Conservation (phyloP, 2,329 filamentous ascomycete genomes). For the Alternaria arborescens region DNA sequence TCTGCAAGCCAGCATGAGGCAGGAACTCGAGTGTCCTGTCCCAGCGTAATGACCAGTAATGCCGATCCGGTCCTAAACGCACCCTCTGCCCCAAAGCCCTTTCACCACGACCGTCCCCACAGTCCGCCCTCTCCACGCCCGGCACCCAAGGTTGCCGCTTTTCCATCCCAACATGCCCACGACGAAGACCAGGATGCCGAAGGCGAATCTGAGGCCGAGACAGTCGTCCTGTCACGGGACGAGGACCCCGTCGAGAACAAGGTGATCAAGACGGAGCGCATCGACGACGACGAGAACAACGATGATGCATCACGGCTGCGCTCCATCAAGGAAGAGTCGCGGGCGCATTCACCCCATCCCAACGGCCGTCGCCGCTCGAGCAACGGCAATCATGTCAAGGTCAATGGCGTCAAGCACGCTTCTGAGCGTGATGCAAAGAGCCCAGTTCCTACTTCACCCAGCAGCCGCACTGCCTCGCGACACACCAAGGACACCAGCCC, state of each 20-base stretch:
- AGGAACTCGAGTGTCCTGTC: conserved; percentile 50
- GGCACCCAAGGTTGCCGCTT: conserved; percentile 19
- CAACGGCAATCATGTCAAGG: conserved; percentile 33
- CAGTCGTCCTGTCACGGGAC: conserved; percentile 55
- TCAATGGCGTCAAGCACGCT: conserved; percentile 42
- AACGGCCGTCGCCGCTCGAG: conserved; percentile 39
- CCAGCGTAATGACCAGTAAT: conserved; percentile 53
- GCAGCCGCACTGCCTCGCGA: conserved; percentile 45
- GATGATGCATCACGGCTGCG: conserved; percentile 34
- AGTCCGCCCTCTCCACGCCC: conserved; percentile 26
- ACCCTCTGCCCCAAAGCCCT: conserved; percentile 27
- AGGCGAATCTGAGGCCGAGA: conserved; percentile 61
- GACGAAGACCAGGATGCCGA: conserved; percentile 45
- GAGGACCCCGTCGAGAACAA: conserved; percentile 52
- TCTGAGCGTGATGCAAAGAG: conserved; percentile 45
- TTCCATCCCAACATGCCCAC: conserved; percentile 32
- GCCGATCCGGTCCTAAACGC: conserved; percentile 45
- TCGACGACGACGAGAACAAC: conserved; percentile 39
- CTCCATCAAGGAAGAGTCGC: conserved; percentile 41
- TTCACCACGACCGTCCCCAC: conserved; percentile 19
- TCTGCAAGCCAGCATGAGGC: conserved; percentile 50
- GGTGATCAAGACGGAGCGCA: conserved; percentile 52
- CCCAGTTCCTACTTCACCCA: conserved; percentile 46
- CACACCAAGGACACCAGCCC: conserved; percentile 49
- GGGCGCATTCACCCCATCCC: conserved; percentile 32